Conservation (phyloP, 768 basidiomycete species). For the Boletales sp. region DNA sequence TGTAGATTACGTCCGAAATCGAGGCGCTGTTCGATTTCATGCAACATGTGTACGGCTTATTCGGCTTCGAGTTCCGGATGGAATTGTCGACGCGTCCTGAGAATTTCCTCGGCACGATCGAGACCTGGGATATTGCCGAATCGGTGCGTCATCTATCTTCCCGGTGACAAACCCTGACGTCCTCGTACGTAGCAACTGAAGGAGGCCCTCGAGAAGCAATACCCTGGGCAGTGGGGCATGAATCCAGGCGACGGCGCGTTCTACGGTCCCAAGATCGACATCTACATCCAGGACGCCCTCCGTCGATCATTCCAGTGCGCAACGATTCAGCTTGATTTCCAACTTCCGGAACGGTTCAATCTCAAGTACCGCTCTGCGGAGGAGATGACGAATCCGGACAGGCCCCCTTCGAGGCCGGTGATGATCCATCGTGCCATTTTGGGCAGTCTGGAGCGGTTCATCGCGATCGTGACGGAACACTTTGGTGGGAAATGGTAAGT, state of each 20-base stretch:
- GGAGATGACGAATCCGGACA: constrained; percentile 47
- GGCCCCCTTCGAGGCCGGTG: constrained; percentile 73
- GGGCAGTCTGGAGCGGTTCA: constrained; percentile 92
- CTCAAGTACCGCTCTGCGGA: constrained; percentile 84
- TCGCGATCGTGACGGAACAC: constrained; percentile 95
- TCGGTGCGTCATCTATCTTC: constrained; percentile 41
- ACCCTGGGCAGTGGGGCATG: constrained; percentile 86
- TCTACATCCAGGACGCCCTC: constrained; percentile 91
- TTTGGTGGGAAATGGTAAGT: constrained; percentile 94
- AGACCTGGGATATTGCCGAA: constrained; percentile 91
- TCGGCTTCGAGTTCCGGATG: constrained; percentile 92
- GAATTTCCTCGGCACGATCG: constrained; percentile 84
- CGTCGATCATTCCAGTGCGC: constrained; percentile 96
- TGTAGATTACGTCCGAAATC: constrained; percentile 84
- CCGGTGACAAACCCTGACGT: not conserved
- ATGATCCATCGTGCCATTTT: constrained; percentile 98
- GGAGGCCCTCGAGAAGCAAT: constrained; percentile 76
- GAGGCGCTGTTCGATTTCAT: constrained; percentile 89
- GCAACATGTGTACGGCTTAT: constrained; percentile 87
- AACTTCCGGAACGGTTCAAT: constrained; percentile 95
- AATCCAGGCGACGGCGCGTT: constrained; percentile 98
- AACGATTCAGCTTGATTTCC: constrained; percentile 98
- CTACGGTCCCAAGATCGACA: constrained; percentile 99
- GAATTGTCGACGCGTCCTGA: constrained; percentile 96
- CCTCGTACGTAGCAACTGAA: constrained; percentile 64